Evolutionary conservation across 805 yeast genomes (phyloP), one percentile per base, ranked within the genome.

Genomic region (Lachancea cidri): DNA sequence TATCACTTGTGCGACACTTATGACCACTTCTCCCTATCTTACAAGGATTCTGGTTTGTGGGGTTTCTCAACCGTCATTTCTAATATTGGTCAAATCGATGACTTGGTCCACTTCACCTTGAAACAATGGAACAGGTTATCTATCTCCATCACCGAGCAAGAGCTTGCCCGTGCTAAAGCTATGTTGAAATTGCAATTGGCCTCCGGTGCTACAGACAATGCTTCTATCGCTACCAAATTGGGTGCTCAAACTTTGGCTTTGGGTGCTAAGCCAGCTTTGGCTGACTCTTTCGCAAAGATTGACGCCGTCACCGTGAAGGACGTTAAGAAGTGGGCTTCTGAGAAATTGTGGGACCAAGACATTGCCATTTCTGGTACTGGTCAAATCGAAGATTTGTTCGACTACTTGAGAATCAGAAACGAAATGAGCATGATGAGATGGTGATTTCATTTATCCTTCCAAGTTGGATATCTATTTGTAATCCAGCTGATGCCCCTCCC

Each of bases 401-500:
- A 85, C 67, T 85, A 85, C 79, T 73, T 71, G 77, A 81, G 91
- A 79, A 70, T 79, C 66, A 83, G 95, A 81, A 82, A 81, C 69
- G 89, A 83, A 60, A 85, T 86, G 88, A 77, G 93, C 58, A 77
- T 83, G 86, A 73, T 83, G 81, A 84, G 94, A 83, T 78, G 83
- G 83, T 78, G 64, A 65, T 47, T 32, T 32, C 7, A 7, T 6
- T 32, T 22, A 11, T 22, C 7, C 27, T 11, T 7, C 9, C 11
- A 22, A 22, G 11, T 22, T 22, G 27, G 27, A 11, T 22, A 22
- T 11, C 11, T 7, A 22, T 11, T 11, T 22, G 9, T 7, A 7
- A 11, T 22, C 27, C 11, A 11, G 11, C 11, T 22, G 27, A 22
- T 22, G 11, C 27, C 11, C 11, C 27, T 11, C 27, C 27, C 7